Base-by-base conservation (phyloP, 305 asterid species). In the Fraxinus albicans region DNA sequence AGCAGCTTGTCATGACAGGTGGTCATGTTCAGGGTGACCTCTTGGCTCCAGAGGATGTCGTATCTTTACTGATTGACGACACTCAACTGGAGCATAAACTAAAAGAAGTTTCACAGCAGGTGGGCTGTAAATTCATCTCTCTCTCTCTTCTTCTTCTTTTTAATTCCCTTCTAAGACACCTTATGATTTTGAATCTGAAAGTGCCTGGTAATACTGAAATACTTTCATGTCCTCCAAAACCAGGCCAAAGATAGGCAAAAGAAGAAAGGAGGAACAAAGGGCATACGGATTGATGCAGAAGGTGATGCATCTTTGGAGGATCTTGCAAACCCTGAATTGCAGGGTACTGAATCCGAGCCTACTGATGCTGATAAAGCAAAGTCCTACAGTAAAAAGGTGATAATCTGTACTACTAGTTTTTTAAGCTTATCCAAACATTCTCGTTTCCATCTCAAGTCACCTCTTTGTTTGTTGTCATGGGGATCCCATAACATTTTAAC, bases 1-100 rank as follows among this genome's bases (percentile, higher is more conserved):
- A 96, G 90, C 98, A 96, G 90, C 98, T 96, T 84, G 99, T 96
- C 84, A 96, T 96, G 99, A 96, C 98, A 0, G 99, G 98, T 7
- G 98, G 98, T 77, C 99, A 96, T 82, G 98, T 96, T 79, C 99
- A 96, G 90, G 99, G 99, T 36, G 99, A 96, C 77, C 93, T 94
- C 82, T 86, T 94, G 90, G 98, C 98, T 83, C 98, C 98, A n/a
- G 99, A 96, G 85, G 98, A 93, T 85, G 98, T 96, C 29, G 94
- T 96, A 9, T 94, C 99, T n/a, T 90, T 96, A 85, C 82, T 94
- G 86, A 93, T 96, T 65, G 99, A 96, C 79, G 99, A 96, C 88
- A 90, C 98, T 47, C 99, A 91, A 72, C 83, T 96, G 89, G 99
- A 96, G 87, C 97, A 95, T 90, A 96, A 96, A 87, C 86, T 94